Base-by-base conservation (phyloP, 345 rosid species). In the Firmiana major region DNA sequence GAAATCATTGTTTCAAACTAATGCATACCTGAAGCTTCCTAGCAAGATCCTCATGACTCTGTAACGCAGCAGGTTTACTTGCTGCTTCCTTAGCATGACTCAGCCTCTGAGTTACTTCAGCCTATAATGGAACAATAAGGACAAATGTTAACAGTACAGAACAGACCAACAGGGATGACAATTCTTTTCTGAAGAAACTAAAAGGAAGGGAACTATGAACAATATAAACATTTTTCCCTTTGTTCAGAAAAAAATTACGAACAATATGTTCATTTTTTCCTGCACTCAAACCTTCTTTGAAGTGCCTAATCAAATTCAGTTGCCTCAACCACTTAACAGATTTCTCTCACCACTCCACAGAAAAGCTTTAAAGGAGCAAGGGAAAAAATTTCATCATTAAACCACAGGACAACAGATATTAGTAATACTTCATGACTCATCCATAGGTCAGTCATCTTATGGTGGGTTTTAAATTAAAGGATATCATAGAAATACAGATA, bases 41-140 rank as follows among this genome's bases (percentile, higher is more conserved):
- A 63, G 98, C 99, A 57, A 97, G 95, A 84, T 94, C 97, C 87
- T 91, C 97, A 71, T 97, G 99, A 84, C 94, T 88, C 81, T 88
- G 95, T 79, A 90, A 64, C 53, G 80, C 90, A 63, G 83, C 84
- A 19, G 93, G 92, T 84, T 89, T 89, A 83, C 79, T 86, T 49
- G 93, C 88, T n/a, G 88, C 82, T 84, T 97, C 97, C 87, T 90
- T 97, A 45, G 93, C 87, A 88, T 90, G 90, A 82, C 86, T 87
- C 78, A 97, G 87, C 87, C 99, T 91, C 81, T 92, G 97, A 72
- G 99, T 91, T 73, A 97, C 97, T 87, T 97, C 98, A 13, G 94
- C 98, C 99, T 94, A 78, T 58, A 63, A 77, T 34, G 9, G 19
- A 40, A 66, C 11, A 40, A 16, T 34, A 26, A 22, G 38, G 55